A percentile compares a stretch with the other conserved stretches of the same genome.
phyloP scores from a whole-genome alignment of 352 stramenopile genomes.

The Globisporangium apiculatum region DNA sequence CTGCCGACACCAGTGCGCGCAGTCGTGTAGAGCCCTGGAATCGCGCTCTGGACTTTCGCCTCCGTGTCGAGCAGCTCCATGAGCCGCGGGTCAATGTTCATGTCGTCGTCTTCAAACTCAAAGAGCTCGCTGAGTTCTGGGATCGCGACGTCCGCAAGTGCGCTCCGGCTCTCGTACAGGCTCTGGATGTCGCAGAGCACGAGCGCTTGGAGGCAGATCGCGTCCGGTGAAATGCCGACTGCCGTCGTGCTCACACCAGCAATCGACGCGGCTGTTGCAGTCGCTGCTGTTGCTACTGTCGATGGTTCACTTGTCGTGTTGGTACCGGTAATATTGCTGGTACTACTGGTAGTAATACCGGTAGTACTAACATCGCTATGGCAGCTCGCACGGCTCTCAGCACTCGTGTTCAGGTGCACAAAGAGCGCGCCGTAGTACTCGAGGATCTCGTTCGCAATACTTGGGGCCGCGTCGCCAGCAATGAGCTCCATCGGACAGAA shows the following conservation, averaged over 20 bases:
- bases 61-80: constrained; percentile 30
- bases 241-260: not conserved
- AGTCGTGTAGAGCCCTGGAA: constrained; percentile 11
- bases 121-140: constrained; percentile 63
- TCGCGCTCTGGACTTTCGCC: constrained; percentile 13
- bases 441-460: constrained; percentile 72
- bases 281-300: not conserved
- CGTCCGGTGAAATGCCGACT: constrained; percentile 46
- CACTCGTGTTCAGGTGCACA: constrained; percentile 46
- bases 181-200: constrained; percentile 77
- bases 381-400: constrained; percentile 31
- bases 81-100: constrained; percentile 37
- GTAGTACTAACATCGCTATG: constrained; percentile 6
- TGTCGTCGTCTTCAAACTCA: constrained; percentile 75
- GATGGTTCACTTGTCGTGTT: not conserved
- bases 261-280: constrained; percentile 1
- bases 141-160: constrained; percentile 52
- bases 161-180: constrained; percentile 72
- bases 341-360: constrained; percentile 3
- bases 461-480: constrained; percentile 47
- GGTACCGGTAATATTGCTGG: constrained; percentile 3
- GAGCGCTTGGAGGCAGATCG: constrained; percentile 55
- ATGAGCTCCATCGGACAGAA: constrained; percentile 40
- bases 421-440: constrained; percentile 69
- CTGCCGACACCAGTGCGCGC: not conserved